phyloP scores from a whole-genome alignment of 805 yeast genomes.

The Saturnispora bothae region DNA sequence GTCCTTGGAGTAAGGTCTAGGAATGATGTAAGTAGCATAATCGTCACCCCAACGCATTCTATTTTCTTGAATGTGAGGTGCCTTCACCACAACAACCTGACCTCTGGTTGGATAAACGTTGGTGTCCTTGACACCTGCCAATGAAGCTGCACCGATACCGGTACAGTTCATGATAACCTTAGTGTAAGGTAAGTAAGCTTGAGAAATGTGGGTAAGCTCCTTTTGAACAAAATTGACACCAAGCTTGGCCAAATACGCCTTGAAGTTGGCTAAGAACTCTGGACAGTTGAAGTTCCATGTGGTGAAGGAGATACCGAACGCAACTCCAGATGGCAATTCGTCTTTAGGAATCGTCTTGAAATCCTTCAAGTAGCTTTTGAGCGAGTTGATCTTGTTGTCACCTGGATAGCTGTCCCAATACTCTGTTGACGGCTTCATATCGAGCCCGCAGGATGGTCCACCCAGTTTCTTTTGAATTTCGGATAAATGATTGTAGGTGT shows the following conservation, averaged over 20 bases:
- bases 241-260: conserved; percentile 29
- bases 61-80: conserved; percentile 58
- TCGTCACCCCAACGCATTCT: conserved; percentile 50
- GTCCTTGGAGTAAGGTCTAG: conserved; percentile 56
- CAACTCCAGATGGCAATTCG: conserved; percentile 41
- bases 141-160: conserved; percentile 54
- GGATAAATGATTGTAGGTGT: conserved; percentile 41
- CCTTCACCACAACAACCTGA: conserved; percentile 63
- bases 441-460: conserved; percentile 43
- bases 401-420: conserved; percentile 44
- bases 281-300: conserved; percentile 74
- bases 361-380: conserved; percentile 40
- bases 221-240: conserved; percentile 45
- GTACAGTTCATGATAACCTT: conserved; percentile 62
- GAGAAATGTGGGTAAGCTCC: conserved; percentile 42
- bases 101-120: conserved; percentile 67
- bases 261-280: conserved; percentile 39
- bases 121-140: conserved; percentile 58
- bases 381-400: conserved; percentile 34
- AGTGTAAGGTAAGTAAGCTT: conserved; percentile 36
- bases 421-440: conserved; percentile 45
- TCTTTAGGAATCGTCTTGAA: conserved; percentile 28
- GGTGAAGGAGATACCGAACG: conserved; percentile 43
- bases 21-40: conserved; percentile 59
- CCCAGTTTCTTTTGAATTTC: conserved; percentile 38